Base-by-base conservation (phyloP, 371 early-diverging fungal genomes). In the Nematocida minor region DNA sequence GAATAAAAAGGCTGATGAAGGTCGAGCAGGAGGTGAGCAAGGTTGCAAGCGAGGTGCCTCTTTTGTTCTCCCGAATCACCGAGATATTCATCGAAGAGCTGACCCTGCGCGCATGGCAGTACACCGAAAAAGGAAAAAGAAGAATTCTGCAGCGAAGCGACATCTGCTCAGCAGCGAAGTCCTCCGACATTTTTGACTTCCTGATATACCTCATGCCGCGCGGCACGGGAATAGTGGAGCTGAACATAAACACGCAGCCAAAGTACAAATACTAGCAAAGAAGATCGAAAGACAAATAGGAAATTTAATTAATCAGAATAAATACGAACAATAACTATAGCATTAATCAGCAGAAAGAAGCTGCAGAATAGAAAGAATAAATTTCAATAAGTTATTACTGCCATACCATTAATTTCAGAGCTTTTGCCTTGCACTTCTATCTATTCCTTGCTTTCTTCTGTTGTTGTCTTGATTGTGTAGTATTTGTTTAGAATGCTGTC, bases 1-100 rank as follows among this genome's bases (percentile, higher is more conserved):
- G 99, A 42, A 95, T 98, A 79, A 98, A 98, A 83, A 93, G 96
- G 82, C 93, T 98, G 47, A 98, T 98, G 97, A 97, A 97, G 85
- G 90, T 92, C 2, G 99, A 97, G 84, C 93, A 94, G 62, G 95
- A 95, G 79, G 94, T 93, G 29, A 93, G 92, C 87, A 84, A 83
- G 80, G 83, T 86, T 4, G 85, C 87, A 14, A 81, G 67, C 27
- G 85, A 90, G 84, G 96, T 94, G 18, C 96, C 97, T 2, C 88
- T 94, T 60, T 83, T 97, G 44, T 96, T 97, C 86, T 90, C 94
- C 41, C 91, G 93, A 84, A 93, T 94, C 0, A 93, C 96, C 82
- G 97, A 97, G 81, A 90, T 94, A 49, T 96, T 97, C 78, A 93
- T 95, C 66, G 89, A 91, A 0, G 95, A 89, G 84, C 87, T 97